Percentiles rank a stretch among this genome's conserved stretches.
Conservation (phyloP, 1,139 yeast genomes). For the Candida sanyaensis region DNA sequence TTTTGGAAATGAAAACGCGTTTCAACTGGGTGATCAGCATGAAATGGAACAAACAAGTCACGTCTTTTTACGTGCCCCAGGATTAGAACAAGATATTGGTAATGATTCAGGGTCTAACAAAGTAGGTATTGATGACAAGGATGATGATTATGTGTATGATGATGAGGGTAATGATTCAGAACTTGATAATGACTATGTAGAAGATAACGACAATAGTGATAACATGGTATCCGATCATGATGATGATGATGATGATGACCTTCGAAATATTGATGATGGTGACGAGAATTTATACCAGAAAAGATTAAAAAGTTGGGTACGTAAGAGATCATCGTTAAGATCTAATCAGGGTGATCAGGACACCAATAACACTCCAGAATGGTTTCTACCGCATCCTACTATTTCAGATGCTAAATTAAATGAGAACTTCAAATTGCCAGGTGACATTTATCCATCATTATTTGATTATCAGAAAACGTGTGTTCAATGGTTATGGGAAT, state of each 20-base stretch:
- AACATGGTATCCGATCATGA: conserved; percentile 11
- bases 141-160: conserved; percentile 3
- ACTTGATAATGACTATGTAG: conserved; percentile 10
- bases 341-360: conserved; percentile 21
- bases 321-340: conserved; percentile 41
- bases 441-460: conserved; percentile 82
- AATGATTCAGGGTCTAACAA: conserved; percentile 7
- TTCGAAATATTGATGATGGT: conserved; percentile 70
- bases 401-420: conserved; percentile 75
- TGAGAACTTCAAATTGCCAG: conserved; percentile 74
- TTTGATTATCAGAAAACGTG: conserved; percentile 96
- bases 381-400: conserved; percentile 77
- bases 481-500: conserved; percentile 79
- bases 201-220: conserved; percentile 6
- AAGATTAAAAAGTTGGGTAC: conserved; percentile 62
- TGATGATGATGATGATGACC: conserved; percentile 13
- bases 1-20: conserved; percentile 71
- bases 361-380: conserved; percentile 50
- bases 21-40: conserved; percentile 30
- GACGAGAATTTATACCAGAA: conserved; percentile 62
- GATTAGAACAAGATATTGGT: conserved; percentile 24
- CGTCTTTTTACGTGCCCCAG: conserved; percentile 39
- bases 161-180: conserved; percentile 15
- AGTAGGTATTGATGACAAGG: conserved; percentile 9
- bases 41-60: conserved; percentile 25